Base-by-base conservation (phyloP, 768 basidiomycete species). In the Collybia nuda region DNA sequence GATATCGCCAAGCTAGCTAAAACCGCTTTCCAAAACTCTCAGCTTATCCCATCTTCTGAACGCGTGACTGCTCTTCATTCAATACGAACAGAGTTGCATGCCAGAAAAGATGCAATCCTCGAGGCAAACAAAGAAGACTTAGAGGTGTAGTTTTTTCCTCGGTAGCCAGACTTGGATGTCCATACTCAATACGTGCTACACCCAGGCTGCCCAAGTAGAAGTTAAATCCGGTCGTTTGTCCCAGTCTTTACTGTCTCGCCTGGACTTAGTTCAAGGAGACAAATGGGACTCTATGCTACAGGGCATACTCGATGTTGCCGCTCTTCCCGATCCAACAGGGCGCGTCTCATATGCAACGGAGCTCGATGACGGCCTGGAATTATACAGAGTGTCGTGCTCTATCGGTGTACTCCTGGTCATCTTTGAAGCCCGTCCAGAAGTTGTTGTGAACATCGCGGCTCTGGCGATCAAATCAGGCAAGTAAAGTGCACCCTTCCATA, bases 231-330 rank as follows among this genome's bases (percentile, higher is more conserved):
- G 94, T 0, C 83, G 82, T 12, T 91, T 99, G 77, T 88, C 93
- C 0, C 74, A 75, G 2, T 82, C 95, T 5, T 70, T 98, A 46
- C 70, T 95, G n/a, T 90, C 88, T 41, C 84, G 97, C 17, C 76
- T 99, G 21, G 93, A 97, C 63, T 79, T 92, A 48, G 71, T 70
- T 61, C 81, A 75, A 50, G 80, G 81, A 28, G 92, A 91, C 62
- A 99, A 98, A 69, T 98, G 93, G 90, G 86, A 90, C 22, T 82
- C 90, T 0, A 96, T 98, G 92, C 76, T 98, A 5, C 84, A 91
- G 55, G 97, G 97, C 14, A 79, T 98, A 35, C 62, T 79, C 8
- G 94, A 97, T 60, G 96, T 99, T 18, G 91, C 91, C 24, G 67
- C 72, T 6, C 81, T 99, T 26, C 85, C 86, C 0, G 90, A 93